These are phyloP conservation scores for Penicillium sp. DNA, from an alignment of 2,329 filamentous ascomycete genomes.

Conservation along the genomic window DNA sequence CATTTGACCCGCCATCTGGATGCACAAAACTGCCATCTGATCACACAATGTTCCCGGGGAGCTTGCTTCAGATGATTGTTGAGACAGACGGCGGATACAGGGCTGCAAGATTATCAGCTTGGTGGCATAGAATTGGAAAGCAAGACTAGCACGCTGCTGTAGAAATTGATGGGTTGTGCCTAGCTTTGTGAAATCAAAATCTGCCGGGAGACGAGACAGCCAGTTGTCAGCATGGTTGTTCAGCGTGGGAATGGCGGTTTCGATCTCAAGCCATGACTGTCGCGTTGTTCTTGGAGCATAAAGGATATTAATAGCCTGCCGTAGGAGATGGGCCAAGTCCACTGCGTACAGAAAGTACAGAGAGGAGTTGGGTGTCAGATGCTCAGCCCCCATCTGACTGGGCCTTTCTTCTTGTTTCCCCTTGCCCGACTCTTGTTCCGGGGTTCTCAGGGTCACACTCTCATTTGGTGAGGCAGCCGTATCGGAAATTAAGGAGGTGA, in stretches of 20 bases:
- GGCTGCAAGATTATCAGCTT: slow-evolving; percentile 44
- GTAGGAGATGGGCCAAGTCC: slow-evolving; percentile 36
- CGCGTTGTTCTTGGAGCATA: slow-evolving; percentile 38
- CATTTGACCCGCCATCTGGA: slow-evolving; percentile 35
- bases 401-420: slow-evolving; percentile 16
- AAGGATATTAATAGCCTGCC: slow-evolving; percentile 36
- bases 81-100: slow-evolving; percentile 40
- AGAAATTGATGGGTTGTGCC: slow-evolving; percentile 28
- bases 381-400: slow-evolving; percentile 26
- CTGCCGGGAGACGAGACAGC: slow-evolving; percentile 38
- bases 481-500: slow-evolving; percentile 22
- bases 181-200: slow-evolving; percentile 34
- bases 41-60: slow-evolving; percentile 31
- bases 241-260: slow-evolving; percentile 33
- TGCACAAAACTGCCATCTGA: slow-evolving; percentile 35
- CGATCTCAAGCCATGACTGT: slow-evolving; percentile 38
- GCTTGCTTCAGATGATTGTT: slow-evolving; percentile 25
- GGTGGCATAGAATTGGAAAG: slow-evolving; percentile 44
- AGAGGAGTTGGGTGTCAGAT: slow-evolving; percentile 36
- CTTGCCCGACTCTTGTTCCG: slow-evolving; percentile 8
- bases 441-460: slow-evolving; percentile 10
- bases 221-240: slow-evolving; percentile 38
- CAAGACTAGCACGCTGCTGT: slow-evolving; percentile 36
- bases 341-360: slow-evolving; percentile 42
- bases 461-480: neutral